Percentiles rank a stretch among this genome's conserved stretches.
These are phyloP conservation scores for Tripidium arundinaceum DNA, from an alignment of 202 grass and related monocot genomes.

Conservation along the genomic window DNA sequence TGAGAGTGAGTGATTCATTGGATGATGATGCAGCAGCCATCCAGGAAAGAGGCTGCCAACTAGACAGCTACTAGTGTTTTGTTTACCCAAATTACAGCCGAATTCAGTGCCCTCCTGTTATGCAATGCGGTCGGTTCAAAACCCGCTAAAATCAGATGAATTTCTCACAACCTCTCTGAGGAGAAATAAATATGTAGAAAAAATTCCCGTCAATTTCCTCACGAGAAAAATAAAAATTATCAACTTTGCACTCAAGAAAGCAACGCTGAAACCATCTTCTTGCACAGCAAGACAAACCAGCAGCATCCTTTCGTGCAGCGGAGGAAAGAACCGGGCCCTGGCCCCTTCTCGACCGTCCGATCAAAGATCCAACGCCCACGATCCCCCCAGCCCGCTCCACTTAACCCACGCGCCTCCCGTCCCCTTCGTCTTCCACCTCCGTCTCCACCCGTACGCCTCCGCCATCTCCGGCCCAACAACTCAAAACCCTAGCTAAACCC, in stretches of 20 bases:
- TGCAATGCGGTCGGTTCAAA: neutral
- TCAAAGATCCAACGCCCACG: neutral
- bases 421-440: neutral
- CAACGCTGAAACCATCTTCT: slow-evolving; percentile 15
- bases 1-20: neutral
- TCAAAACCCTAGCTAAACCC: slow-evolving; percentile 47
- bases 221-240: neutral
- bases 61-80: neutral
- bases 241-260: slow-evolving; percentile 3
- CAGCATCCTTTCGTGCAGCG: slow-evolving; percentile 24
- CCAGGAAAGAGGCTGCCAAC: neutral
- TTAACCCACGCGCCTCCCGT: neutral
- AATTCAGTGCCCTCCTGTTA: neutral
- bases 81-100: neutral
- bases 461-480: neutral
- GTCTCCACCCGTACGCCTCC: neutral
- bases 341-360: neutral
- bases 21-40: neutral
- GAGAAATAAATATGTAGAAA: neutral
- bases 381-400: neutral
- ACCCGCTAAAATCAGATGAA: neutral
- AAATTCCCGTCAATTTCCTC: neutral
- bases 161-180: neutral
- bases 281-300: slow-evolving; percentile 11
- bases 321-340: slow-evolving; percentile 21